Conservation (phyloP, 208 protist species). For the Acanthamoeba royreba region DNA sequence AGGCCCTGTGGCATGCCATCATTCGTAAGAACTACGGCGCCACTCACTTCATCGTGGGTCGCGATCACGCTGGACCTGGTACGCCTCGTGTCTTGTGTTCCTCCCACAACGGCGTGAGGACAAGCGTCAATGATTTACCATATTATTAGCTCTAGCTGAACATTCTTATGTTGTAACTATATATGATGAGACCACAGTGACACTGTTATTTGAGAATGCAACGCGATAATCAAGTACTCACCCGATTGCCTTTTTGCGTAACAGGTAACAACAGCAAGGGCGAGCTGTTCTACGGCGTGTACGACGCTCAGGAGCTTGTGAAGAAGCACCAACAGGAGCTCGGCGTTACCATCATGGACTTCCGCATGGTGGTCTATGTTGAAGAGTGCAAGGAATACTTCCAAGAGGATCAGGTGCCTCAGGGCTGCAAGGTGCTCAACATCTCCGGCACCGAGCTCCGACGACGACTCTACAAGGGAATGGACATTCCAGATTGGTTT, state of each 20-base stretch:
- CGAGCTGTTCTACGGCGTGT: slow-evolving; percentile 82
- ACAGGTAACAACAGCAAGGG: slow-evolving; percentile 74
- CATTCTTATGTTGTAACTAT: too few species aligned
- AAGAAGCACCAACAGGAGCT: slow-evolving; percentile 72
- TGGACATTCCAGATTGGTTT: slow-evolving; percentile 87
- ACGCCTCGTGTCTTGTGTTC: neutral
- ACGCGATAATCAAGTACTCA: neutral
- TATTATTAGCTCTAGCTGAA: neutral
- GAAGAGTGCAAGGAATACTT: slow-evolving; percentile 44
- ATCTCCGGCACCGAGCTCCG: slow-evolving; percentile 85
- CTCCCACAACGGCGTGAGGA: neutral
- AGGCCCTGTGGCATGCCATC: slow-evolving; percentile 85
- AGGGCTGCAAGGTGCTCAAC: slow-evolving; percentile 66
- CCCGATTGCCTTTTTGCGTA: neutral
- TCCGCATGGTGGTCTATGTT: slow-evolving; percentile 69
- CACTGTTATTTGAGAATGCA: neutral
- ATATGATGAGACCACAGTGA: too few species aligned
- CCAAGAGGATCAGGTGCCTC: neutral
- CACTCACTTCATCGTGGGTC: slow-evolving; percentile 88
- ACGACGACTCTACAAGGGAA: slow-evolving; percentile 74
- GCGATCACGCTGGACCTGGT: slow-evolving; percentile 83
- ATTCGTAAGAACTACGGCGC: slow-evolving; percentile 88
- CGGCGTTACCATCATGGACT: slow-evolving; percentile 77
- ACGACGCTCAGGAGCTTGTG: slow-evolving; percentile 83
- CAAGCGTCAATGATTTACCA: neutral